Base-by-base conservation (phyloP, 148 eudicot species). In the Nyssa sinensis region DNA sequence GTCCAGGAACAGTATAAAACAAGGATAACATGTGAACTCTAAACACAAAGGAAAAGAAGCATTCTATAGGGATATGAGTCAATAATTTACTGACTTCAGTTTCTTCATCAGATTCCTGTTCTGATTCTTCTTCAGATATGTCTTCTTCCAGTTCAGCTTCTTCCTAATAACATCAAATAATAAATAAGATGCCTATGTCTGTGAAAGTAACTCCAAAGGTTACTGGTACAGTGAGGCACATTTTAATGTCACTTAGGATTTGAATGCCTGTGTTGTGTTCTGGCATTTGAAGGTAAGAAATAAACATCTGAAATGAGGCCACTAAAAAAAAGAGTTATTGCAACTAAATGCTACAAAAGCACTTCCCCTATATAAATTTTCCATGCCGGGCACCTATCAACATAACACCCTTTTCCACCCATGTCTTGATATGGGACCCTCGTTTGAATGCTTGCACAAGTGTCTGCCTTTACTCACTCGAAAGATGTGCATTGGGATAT, bases 121-220 rank as follows among this genome's bases (percentile, higher is more conserved):
- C 98, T 34, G 95, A 90, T 65, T 91, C 98, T 66, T 88, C 97
- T 41, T 86, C 97, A 29, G 90, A 83, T 55, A 55, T 86, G 65
- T 83, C 80, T 21, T 89, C 92, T 31, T 78, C 87, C 44, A 67
- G 86, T 67, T 81, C 83, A 17, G 51, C 51, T 44, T 44, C 51
- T 44, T 44, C 51, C 51, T 44, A 44, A 44, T 44, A 44, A 44
- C 51, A 44, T 11, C 12, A 12, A 11, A 44, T 1, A 44, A 11
- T 44, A 11, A 14, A 44, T 44, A 44, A 0, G 51, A 44, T 44
- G 51, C 17, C 12, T 1, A 44, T 14, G 17, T 11, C 12, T 11
- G 51, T 44, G 51, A 44, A 44, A 44, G 51, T 4, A 13, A 44
- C 51, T 44, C 17, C 51, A 44, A 44, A 44, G 16, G 51, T 3